A percentile compares a stretch with the other conserved stretches of the same genome.
These are phyloP conservation scores for Daldinia grandis DNA, from an alignment of 495 filamentous ascomycete species.

Conservation along the genomic window DNA sequence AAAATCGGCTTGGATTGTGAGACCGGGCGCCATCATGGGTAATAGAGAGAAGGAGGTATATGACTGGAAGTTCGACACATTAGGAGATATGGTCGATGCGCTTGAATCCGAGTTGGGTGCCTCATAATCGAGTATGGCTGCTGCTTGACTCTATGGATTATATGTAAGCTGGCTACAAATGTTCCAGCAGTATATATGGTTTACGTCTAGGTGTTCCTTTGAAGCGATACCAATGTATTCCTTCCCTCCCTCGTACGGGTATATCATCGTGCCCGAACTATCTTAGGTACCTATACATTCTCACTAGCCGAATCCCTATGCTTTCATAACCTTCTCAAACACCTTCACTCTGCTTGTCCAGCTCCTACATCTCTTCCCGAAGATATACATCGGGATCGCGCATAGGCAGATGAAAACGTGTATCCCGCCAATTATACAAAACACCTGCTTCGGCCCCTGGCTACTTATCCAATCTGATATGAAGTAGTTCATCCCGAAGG, in stretches of 20 bases:
- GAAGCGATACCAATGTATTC: neutral
- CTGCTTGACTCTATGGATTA: neutral
- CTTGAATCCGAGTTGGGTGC: constrained; percentile 49
- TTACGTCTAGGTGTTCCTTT: neutral
- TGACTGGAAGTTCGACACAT: constrained; percentile 55
- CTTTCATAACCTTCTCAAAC: constrained; percentile 42
- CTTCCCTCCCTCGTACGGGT: neutral
- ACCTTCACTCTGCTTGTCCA: constrained; percentile 42
- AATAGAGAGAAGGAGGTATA: constrained; percentile 42
- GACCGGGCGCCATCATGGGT: constrained; percentile 54
- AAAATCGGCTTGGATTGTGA: constrained; percentile 67
- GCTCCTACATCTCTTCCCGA: constrained; percentile 50
- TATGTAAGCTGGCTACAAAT: neutral
- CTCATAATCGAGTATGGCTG: neutral
- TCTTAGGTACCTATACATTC: too few relatives aligned
- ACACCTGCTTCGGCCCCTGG: constrained; percentile 51
- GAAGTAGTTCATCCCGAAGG: constrained; percentile 57
- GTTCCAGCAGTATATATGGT: neutral
- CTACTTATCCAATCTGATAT: constrained; percentile 52
- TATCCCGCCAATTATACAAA: constrained; percentile 52
- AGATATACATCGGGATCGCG: constrained; percentile 56
- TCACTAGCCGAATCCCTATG: constrained; percentile 7
- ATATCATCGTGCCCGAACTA: neutral
- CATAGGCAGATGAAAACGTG: constrained; percentile 51
- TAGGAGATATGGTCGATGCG: constrained; percentile 69